A percentile compares a stretch with the other conserved stretches of the same genome.
Evolutionary conservation across 441 rosid species (phyloP).

Genomic region (Hura crepitans): DNA sequence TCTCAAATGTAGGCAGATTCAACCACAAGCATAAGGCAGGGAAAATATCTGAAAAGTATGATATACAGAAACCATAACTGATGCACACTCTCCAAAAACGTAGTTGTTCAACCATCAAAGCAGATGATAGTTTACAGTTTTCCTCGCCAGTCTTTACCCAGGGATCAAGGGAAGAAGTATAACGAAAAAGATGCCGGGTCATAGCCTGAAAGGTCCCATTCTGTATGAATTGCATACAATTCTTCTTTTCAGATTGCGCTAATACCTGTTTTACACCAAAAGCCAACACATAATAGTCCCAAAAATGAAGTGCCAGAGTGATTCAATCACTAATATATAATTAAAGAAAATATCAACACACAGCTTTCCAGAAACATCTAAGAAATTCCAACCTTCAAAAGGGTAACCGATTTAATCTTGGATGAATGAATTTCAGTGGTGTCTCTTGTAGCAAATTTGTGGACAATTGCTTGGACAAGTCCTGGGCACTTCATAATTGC

Average conservation of each 20-base stretch:
- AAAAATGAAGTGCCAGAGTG: constrained; percentile 3
- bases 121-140: constrained; percentile 57
- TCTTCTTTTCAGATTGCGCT: constrained; percentile 59
- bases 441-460: constrained; percentile 49
- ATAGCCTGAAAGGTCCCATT: constrained; percentile 48
- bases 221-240: constrained; percentile 51
- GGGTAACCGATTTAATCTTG: constrained; percentile 56
- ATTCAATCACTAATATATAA: constrained; percentile 18
- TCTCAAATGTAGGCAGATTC: constrained; percentile 61
- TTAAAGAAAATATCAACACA: constrained; percentile 8
- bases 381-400: constrained; percentile 54
- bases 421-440: constrained; percentile 40
- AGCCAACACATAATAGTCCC: constrained; percentile 14
- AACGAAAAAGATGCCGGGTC: constrained; percentile 70
- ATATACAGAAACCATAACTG: constrained; percentile 56
- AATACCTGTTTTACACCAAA: constrained; percentile 49
- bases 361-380: constrained; percentile 10
- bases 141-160: constrained; percentile 73
- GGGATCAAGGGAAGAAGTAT: constrained; percentile 55
- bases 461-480: constrained; percentile 57
- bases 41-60: constrained; percentile 65
- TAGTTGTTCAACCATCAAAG: constrained; percentile 79
- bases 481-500: constrained; percentile 73
- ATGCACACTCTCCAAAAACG: constrained; percentile 79
- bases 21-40: constrained; percentile 86